Base-by-base conservation (phyloP, 306 rosid species). In the Citrullus mucosospermus region DNA sequence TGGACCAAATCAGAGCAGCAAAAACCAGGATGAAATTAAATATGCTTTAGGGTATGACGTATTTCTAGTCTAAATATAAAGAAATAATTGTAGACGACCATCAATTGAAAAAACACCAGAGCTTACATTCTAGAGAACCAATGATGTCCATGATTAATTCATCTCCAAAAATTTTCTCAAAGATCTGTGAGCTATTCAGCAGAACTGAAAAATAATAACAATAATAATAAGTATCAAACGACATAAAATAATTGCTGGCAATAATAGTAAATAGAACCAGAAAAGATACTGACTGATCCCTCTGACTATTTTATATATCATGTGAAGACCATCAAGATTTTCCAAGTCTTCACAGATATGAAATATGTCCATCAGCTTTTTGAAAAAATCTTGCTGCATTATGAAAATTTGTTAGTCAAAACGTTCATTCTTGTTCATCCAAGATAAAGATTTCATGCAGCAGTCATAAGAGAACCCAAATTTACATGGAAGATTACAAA, bases 101-200 rank as follows among this genome's bases (percentile, higher is more conserved):
- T 73, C 7, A 12, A 48, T 25, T 28, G 13, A 48, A 46, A 18
- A 48, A 76, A 16, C 9, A 82, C 22, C 30, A 63, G 63, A 80
- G 87, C 98, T 89, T 91, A 94, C 98, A 92, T 86, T 94, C 98
- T 9, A 94, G 91, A 78, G 92, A 86, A 56, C 98, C 98, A 68
- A 94, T 90, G 55, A 94, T 67, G 82, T 94, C 95, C 96, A 92
- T 87, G 82, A 92, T 90, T 84, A 82, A 84, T 77, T 94, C 96
- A 65, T 94, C 97, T 73, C 89, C 86, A 65, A 92, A 92, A 68
- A 94, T 85, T 85, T 89, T 94, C 92, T 94, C 98, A 56, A 92
- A 91, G 71, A 94, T 86, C 65, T 85, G 91, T 61, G 94, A 82
- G 78, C 93, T 92, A 82, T 94, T 94, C 55, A 94, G 95, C 80